Evolutionary conservation across 352 stramenopile species (phyloP).

Genomic region (Thraustochytrium sp.): DNA sequence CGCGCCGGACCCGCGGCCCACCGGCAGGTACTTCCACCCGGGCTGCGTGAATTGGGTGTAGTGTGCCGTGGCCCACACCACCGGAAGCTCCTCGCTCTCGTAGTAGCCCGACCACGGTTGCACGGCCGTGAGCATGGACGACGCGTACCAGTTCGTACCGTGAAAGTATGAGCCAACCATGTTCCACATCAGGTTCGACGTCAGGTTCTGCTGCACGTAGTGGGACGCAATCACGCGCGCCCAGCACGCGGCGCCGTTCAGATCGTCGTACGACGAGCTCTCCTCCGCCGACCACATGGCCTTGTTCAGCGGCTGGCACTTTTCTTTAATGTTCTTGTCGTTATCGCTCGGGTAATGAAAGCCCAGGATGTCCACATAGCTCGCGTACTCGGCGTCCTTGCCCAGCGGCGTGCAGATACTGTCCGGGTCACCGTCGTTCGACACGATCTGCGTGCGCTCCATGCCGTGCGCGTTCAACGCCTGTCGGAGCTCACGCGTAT

Average conservation of each 20-base stretch:
- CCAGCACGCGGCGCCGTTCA: slow-evolving; percentile 43
- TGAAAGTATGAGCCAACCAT: slow-evolving; percentile 37
- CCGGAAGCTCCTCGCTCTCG: not conserved
- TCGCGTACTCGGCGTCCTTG: not conserved
- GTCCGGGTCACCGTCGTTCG: not conserved
- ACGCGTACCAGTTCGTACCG: slow-evolving; percentile 35
- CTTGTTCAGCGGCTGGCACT: not conserved
- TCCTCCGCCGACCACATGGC: slow-evolving; percentile 23
- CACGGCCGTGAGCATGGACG: slow-evolving; percentile 30
- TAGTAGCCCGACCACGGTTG: slow-evolving; percentile 42
- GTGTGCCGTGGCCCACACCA: slow-evolving; percentile 36
- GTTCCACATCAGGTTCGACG: slow-evolving; percentile 44
- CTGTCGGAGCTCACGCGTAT: not conserved
- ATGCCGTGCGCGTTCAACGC: slow-evolving; percentile 15
- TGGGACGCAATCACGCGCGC: not conserved
- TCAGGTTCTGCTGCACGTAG: slow-evolving; percentile 22
- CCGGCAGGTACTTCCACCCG: slow-evolving; percentile 16
- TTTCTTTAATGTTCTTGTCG: not conserved
- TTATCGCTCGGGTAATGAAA: slow-evolving; percentile 31
- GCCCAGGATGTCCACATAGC: slow-evolving; percentile 11
- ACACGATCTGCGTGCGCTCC: slow-evolving; percentile 12
- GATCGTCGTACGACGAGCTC: slow-evolving; percentile 12
- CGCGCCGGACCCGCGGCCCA: slow-evolving; percentile 5
- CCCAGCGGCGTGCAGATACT: not conserved
- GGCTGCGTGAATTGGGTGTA: slow-evolving; percentile 4